Base-by-base conservation (phyloP, 192 early-diverging fungal species). In the Entomortierella chlamydospora region DNA sequence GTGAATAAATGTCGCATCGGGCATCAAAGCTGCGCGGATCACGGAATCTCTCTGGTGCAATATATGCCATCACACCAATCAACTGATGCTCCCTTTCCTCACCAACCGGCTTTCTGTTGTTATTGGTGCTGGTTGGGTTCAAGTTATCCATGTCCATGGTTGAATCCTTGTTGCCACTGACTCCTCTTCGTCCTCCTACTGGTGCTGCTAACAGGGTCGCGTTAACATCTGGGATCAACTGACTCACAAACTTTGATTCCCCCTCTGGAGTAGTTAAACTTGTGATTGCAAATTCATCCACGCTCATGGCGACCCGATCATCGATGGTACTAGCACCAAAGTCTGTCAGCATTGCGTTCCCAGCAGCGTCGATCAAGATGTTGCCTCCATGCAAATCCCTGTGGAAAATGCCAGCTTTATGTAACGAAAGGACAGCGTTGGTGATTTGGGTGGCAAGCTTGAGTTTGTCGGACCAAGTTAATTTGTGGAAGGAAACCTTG, bases 1-100 rank as follows among this genome's bases (percentile, higher is more conserved):
- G 52, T n/a, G 78, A 81, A 41, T 84, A 84, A 41, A 84, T 72
- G 47, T 84, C 83, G 25, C 78, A 84, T n/a, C 57, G 47, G 3
- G 68, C 74, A 56, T 84, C 79, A 34, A 79, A 79, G 18, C 47
- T 60, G 0, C 68, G 55, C 8, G 76, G 76, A 33, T 79, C 70
- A n/a, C 68, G 30, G 76, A 79, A 79, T 39, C 76, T 55, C 42
- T 79, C 76, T 25, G 76, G 76, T 22, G 76, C 76, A 51, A 79
- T 79, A 26, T 79, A 70, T 3, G 76, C 68, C 76, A 79, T 79
- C 17, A 79, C 76, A 0, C 76, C 76, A 18, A 79, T 79, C 41
- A 79, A 20, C 9, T 61, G 68, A 17, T 70, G 60, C 4, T 61
- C 8, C 42, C 33, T 30, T 25, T 64, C 60, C 12, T 66, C 62